Conservation (phyloP, 371 early-diverging fungal genomes). For the Dinochytrium kinnereticum region DNA sequence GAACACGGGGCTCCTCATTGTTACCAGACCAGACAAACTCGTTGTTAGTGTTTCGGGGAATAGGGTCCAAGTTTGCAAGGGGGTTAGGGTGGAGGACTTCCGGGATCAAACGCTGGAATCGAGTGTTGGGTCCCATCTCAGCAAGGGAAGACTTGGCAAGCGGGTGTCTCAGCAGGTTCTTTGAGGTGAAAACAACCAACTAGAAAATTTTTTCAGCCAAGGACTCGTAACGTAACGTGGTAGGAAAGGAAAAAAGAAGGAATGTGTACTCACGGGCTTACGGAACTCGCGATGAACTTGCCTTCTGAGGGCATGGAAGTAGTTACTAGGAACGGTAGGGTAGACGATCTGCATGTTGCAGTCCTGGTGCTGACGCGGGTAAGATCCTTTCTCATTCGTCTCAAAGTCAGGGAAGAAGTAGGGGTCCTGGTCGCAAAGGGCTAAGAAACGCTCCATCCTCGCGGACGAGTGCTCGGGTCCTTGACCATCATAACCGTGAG, state of each 20-base stretch:
- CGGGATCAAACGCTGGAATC: conserved; percentile 90
- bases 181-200: conserved; percentile 88
- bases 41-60: conserved; percentile 22
- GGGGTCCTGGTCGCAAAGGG: conserved; percentile 94
- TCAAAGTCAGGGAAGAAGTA: conserved; percentile 78
- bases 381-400: conserved; percentile 60
- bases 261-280: conserved; percentile 69
- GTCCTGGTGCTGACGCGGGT: conserved; percentile 90
- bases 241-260: neutral
- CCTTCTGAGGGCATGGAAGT: conserved; percentile 94
- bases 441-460: conserved; percentile 93
- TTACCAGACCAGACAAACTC: conserved; percentile 46
- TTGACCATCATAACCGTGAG: conserved; percentile 98
- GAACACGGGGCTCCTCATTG: conserved; percentile 63
- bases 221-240: no score
- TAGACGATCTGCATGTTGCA: conserved; percentile 97
- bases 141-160: conserved; percentile 79
- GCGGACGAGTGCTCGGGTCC: conserved; percentile 97
- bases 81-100: conserved; percentile 80
- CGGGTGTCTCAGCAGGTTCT: conserved; percentile 93
- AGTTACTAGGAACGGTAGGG: conserved; percentile 93
- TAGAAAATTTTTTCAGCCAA: no score
- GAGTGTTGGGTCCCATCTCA: conserved; percentile 83
- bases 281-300: conserved; percentile 97
- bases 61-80: conserved; percentile 50